Base-by-base conservation (phyloP, 352 stramenopile species). In the Pythium aquatile region DNA sequence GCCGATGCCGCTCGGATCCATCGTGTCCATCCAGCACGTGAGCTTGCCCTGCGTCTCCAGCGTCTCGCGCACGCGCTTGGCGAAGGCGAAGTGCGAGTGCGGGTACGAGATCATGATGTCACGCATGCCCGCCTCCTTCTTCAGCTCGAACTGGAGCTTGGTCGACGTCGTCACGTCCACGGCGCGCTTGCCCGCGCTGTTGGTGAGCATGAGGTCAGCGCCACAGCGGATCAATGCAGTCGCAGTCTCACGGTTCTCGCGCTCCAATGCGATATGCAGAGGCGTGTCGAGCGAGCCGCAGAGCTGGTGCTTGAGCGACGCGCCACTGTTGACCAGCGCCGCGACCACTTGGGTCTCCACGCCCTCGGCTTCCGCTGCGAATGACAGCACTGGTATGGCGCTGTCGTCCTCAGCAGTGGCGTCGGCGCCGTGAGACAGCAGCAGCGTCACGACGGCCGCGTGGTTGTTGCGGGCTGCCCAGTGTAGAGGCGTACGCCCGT, bases 61-160 rank as follows among this genome's bases (percentile, higher is more conserved):
- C 61, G 77, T 75, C 53, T 91, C 77, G 13, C 84, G 83, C 48
- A 94, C 70, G 42, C 70, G 73, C 29, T 81, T 73, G 1, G 85
- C 85, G 13, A 94, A 75, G 28, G 80, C 72, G 46, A 77, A 76
- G 52, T 91, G 83, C 9, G 83, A 79, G 63, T 92, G 83, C 33
- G 82, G 88, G 61, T 91, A 92, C 53, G 77, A 90, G 42, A 94
- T 90, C 85, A 94, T 93, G 6, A 94, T 76, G 49, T 94, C 83
- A 10, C 85, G 80, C 9, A 63, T 84, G 11, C 82, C 82, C 1
- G 83, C 83, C 52, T 89, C 78, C 54, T 88, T 85, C 72, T 93
- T 93, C 14, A 93, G 65, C 29, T 74, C 70, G 44, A 93, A 93
- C 53, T 91, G 85, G 16, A 93, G 68, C 49, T 88, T 71, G 2